phyloP scores from a whole-genome alignment of 2,329 filamentous ascomycete genomes.

The Lasiodiplodia theobromae region DNA sequence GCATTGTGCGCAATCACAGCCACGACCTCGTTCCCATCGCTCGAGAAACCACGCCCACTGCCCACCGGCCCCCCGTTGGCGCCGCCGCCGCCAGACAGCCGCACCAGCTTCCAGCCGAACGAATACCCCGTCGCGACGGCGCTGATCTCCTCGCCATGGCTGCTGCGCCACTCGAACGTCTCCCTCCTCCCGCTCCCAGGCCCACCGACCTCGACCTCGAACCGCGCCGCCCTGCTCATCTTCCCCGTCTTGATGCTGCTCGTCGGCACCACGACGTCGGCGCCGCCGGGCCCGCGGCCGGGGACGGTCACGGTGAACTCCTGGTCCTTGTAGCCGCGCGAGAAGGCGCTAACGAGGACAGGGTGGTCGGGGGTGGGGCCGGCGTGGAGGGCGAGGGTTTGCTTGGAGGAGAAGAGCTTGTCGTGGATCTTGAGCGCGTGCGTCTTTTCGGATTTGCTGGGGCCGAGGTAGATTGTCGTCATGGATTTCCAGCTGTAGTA shows the following conservation, averaged over 20 bases:
- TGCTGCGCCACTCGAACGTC: slow-evolving; percentile 10
- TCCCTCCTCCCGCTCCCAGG: neutral
- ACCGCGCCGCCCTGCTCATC: neutral
- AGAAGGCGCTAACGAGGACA: neutral
- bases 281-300: neutral
- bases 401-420: neutral
- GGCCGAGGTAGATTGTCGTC: slow-evolving; percentile 17
- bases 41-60: neutral
- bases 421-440: slow-evolving; percentile 1
- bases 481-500: neutral
- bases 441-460: neutral
- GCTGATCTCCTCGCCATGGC: neutral
- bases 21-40: slow-evolving; percentile 9
- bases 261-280: neutral
- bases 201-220: neutral
- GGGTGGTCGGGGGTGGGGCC: neutral
- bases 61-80: neutral
- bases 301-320: neutral
- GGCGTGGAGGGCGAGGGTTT: slow-evolving; percentile 2
- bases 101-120: slow-evolving; percentile 22
- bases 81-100: neutral
- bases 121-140: neutral
- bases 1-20: slow-evolving; percentile 13
- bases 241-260: neutral
- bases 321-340: neutral